phyloP scores from a whole-genome alignment of 2,329 filamentous ascomycete species.

The Ophiocordyceps camponoti-floridani region DNA sequence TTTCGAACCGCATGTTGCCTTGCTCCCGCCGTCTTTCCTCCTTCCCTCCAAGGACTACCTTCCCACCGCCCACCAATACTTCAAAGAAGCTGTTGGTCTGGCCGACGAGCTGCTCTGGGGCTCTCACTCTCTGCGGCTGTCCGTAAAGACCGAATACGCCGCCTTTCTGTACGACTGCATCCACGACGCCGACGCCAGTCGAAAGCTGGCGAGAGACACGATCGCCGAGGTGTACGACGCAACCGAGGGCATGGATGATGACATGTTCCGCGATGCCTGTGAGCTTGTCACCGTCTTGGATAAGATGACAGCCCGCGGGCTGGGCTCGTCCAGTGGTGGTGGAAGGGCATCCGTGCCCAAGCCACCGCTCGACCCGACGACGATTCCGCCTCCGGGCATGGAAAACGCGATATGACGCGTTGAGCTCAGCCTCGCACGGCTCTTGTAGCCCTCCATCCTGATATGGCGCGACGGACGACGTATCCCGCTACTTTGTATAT shows the following conservation, averaged over 20 bases:
- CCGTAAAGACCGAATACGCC: conserved; percentile 79
- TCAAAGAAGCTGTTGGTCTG: conserved; percentile 56
- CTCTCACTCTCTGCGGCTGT: conserved; percentile 76
- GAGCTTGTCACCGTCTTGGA: conserved; percentile 73
- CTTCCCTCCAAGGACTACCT: conserved; percentile 67
- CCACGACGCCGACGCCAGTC: conserved; percentile 60
- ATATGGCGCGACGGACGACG: too few relatives aligned
- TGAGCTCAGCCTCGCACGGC: background rate
- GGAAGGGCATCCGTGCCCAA: conserved; percentile 15
- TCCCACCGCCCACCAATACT: conserved; percentile 63
- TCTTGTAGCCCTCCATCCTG: too few relatives aligned
- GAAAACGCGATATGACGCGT: conserved; percentile 21
- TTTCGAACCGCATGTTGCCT: conserved; percentile 22
- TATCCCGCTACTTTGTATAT: too few relatives aligned
- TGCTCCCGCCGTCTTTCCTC: conserved; percentile 51
- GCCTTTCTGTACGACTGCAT: conserved; percentile 89
- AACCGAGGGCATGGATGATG: conserved; percentile 82
- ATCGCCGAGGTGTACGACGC: conserved; percentile 86
- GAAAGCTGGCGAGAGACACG: conserved; percentile 61
- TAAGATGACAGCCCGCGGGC: conserved; percentile 70
- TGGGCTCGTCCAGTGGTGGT: conserved; percentile 16
- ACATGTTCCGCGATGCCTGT: conserved; percentile 84
- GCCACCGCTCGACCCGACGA: conserved; percentile 6
- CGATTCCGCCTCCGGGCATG: conserved; percentile 18
- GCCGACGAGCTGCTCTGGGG: conserved; percentile 66